phyloP scores from a whole-genome alignment of 441 rosid species.

The Erysimum cheiri region DNA sequence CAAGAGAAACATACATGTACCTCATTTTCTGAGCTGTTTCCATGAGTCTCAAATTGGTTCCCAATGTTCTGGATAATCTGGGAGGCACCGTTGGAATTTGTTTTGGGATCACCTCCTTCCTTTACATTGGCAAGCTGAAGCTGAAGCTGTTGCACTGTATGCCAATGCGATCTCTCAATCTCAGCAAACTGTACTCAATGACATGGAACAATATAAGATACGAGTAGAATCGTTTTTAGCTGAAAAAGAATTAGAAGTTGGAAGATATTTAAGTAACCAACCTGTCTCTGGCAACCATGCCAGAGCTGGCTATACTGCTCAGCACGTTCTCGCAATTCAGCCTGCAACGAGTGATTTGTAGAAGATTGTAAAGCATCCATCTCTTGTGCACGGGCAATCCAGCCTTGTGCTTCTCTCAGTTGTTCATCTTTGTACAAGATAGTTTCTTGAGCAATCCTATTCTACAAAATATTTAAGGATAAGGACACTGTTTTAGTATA shows the following conservation, averaged over 20 bases:
- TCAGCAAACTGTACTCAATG: conserved; percentile 70
- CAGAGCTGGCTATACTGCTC: conserved; percentile 93
- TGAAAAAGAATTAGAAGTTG: conserved; percentile 2
- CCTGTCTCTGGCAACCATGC: conserved; percentile 52
- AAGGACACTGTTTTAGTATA: conserved; percentile 14
- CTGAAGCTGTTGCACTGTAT: conserved; percentile 88
- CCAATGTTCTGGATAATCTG: conserved; percentile 65
- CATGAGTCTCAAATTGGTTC: conserved; percentile 58
- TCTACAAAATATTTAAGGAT: conserved; percentile 60
- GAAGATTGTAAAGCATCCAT: conserved; percentile 84
- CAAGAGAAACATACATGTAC: conserved; percentile 48
- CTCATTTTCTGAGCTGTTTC: conserved; percentile 51
- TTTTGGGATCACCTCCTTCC: conserved; percentile 55
- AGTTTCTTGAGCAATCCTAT: conserved; percentile 58
- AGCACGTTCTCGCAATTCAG: conserved; percentile 81
- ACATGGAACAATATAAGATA: conserved; percentile 39
- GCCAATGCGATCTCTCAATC: conserved; percentile 87
- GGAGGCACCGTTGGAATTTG: conserved; percentile 48
- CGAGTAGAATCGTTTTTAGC: not conserved
- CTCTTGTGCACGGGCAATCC: conserved; percentile 89
- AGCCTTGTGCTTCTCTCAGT: conserved; percentile 54
- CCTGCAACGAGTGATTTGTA: conserved; percentile 77
- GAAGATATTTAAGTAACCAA: conserved; percentile 34
- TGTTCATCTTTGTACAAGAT: too few species aligned
- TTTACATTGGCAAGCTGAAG: conserved; percentile 75